These are phyloP conservation scores for Rhynchosporium agropyri DNA, from an alignment of 2,329 filamentous ascomycete genomes.

Conservation along the genomic window DNA sequence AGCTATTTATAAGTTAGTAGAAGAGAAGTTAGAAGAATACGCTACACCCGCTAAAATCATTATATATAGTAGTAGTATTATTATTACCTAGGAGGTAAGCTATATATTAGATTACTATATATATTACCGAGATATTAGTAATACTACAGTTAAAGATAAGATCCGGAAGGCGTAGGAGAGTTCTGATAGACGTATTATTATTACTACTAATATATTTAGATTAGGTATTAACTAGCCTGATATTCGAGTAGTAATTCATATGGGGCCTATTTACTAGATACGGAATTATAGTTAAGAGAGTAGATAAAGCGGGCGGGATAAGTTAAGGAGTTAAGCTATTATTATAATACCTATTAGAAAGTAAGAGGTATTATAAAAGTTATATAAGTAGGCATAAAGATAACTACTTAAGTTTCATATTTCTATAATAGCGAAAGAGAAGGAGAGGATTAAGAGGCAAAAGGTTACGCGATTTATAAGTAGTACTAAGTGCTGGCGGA, in stretches of 20 bases:
- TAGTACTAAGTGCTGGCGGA: conserved; percentile 1
- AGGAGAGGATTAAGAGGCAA: conserved; percentile 8
- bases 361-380: too few relatives aligned
- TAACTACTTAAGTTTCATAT: conserved; percentile 5
- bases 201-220: conserved; percentile 7
- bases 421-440: conserved; percentile 8
- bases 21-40: too few relatives aligned
- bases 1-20: too few relatives aligned
- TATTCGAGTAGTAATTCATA: not conserved
- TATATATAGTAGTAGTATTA: conserved; percentile 1
- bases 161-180: conserved; percentile 12
- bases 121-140: conserved; percentile 6
- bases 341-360: too few relatives aligned
- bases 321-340: conserved; percentile 3
- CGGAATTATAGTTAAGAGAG: conserved; percentile 6
- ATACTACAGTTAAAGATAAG: too few relatives aligned
- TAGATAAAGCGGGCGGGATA: not conserved
- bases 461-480: too few relatives aligned
- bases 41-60: not conserved
- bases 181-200: not conserved
- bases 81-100: not conserved
- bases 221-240: not conserved
- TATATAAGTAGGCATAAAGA: conserved; percentile 3
- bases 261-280: not conserved
- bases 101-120: conserved; percentile 8